These are phyloP conservation scores for Talaromyces sp. DNA, from an alignment of 2,329 filamentous ascomycete genomes.

Conservation along the genomic window DNA sequence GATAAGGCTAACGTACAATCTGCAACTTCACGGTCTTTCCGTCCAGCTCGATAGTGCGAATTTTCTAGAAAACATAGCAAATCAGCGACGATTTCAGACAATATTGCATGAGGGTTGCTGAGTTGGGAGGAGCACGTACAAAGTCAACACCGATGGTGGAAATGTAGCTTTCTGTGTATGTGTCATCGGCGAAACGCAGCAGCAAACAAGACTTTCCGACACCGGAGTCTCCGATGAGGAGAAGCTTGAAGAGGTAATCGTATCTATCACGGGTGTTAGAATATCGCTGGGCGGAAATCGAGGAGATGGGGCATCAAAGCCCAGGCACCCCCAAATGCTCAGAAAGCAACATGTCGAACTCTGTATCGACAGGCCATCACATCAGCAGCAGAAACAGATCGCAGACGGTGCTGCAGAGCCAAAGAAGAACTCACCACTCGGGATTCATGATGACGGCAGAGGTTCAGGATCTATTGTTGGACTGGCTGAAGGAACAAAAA, in stretches of 20 bases:
- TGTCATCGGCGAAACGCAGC: conserved; percentile 96
- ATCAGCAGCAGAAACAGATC: neutral
- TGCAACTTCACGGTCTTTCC: conserved; percentile 99
- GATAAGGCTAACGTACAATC: conserved; percentile 59
- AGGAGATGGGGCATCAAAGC: neutral
- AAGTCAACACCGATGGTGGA: conserved; percentile 99
- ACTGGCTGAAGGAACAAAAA: neutral
- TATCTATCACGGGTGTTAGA: conserved; percentile 59
- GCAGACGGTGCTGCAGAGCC: neutral
- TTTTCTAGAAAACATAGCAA: conserved; percentile 67
- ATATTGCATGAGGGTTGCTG: neutral
- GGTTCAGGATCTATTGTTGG: neutral
- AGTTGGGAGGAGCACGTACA: conserved; percentile 52
- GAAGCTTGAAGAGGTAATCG: conserved; percentile 99
- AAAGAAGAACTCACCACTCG: conserved; percentile 38
- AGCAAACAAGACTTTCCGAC: conserved; percentile 99
- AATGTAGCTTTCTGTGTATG: conserved; percentile 99
- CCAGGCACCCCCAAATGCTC: neutral
- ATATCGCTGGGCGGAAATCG: neutral
- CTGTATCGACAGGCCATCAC: conserved; percentile 12
- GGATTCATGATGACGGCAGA: conserved; percentile 40
- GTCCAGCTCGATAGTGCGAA: conserved; percentile 98
- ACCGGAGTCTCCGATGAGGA: conserved; percentile 99
- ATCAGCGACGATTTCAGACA: neutral
- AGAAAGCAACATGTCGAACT: conserved; percentile 15